Evolutionary conservation across 192 early-diverging fungal genomes (phyloP), one percentile per base, ranked within the genome.

Genomic region (Coemansia umbellata): DNA sequence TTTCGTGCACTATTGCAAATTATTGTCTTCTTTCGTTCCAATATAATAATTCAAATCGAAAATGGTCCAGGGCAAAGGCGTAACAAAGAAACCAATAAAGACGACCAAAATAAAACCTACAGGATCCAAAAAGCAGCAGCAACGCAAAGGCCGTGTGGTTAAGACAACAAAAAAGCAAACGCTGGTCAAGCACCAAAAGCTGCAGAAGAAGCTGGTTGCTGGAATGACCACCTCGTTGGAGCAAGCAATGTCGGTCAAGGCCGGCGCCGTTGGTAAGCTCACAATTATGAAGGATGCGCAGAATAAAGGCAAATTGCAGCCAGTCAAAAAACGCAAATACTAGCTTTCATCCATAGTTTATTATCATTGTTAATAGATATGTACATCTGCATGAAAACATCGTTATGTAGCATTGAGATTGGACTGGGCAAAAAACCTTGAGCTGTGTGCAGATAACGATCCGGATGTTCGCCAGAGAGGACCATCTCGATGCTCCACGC

Each of bases 241-340:
- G 50, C 74, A 77, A 35, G 55, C 74, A 10, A 85, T 87, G 86
- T 75, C 84, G 11, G 82, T 79, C 47, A 83, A 82, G 59, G 86
- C 86, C 0, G 82, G 79, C 3, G 70, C 81, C 1, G 82, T 83
- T 3, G 86, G 86, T 26, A 87, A 87, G 57, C 74, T 87, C 50
- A 84, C 81, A 1, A 87, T 87, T 23, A 83, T 87, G 84, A 83
- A 81, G 61, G 60, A 58, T 1, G 65, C 77, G 21, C 81, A 78
- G 39, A 66, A 75, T 3, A 66, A 79, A 50, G 84, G 79, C 21
- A 70, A 79, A n/a, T n/a, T n/a, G n/a, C n/a, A n/a, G n/a, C n/a
- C n/a, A n/a, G n/a, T n/a, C n/a, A n/a, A n/a, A n/a, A n/a, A n/a
- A n/a, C n/a, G n/a, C n/a, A n/a, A n/a, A n/a, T n/a, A n/a, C n/a